A percentile compares a stretch with the other conserved stretches of the same genome.
Evolutionary conservation across 768 basidiomycete species (phyloP).

Genomic region (Galerina sulciceps): DNA sequence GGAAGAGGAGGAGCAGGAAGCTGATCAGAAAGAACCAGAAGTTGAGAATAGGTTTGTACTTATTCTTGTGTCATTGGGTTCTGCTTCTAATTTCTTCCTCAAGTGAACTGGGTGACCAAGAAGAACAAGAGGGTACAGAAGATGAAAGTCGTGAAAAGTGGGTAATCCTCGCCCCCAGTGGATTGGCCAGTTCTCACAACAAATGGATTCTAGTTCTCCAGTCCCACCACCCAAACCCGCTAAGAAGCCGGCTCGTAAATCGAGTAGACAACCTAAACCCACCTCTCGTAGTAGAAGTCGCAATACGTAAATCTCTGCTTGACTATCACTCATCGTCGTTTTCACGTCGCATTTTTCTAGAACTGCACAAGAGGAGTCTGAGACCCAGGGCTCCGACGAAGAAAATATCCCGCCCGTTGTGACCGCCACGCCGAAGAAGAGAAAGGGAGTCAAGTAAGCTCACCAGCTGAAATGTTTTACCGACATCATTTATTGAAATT

Average conservation of each 20-base stretch:
- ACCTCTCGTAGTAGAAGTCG: slow-evolving; percentile 3
- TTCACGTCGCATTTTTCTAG: neutral
- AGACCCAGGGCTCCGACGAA: slow-evolving; percentile 17
- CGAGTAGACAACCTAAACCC: slow-evolving; percentile 6
- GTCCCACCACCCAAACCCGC: slow-evolving; percentile 25
- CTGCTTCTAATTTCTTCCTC: neutral
- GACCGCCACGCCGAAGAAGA: slow-evolving; percentile 31
- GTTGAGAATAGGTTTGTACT: slow-evolving; percentile 1
- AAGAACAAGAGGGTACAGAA: neutral
- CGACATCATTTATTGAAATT: no score
- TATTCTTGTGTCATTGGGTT: neutral
- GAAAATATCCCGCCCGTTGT: slow-evolving; percentile 24
- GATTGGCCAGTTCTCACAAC: neutral
- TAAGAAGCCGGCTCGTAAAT: slow-evolving; percentile 15
- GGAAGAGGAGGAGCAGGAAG: neutral
- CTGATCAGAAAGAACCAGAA: no score
- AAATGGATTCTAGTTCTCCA: slow-evolving; percentile 22
- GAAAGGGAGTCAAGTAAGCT: slow-evolving; percentile 36
- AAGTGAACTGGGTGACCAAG: slow-evolving; percentile 10
- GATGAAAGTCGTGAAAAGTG: slow-evolving; percentile 10
- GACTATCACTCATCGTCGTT: neutral
- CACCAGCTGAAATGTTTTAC: no score
- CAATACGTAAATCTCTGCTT: slow-evolving; percentile 8
- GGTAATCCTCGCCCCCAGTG: neutral
- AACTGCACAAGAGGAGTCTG: slow-evolving; percentile 12